Conservation (phyloP, 2,329 filamentous ascomycete genomes). For the Calonectria hawksworthii region DNA sequence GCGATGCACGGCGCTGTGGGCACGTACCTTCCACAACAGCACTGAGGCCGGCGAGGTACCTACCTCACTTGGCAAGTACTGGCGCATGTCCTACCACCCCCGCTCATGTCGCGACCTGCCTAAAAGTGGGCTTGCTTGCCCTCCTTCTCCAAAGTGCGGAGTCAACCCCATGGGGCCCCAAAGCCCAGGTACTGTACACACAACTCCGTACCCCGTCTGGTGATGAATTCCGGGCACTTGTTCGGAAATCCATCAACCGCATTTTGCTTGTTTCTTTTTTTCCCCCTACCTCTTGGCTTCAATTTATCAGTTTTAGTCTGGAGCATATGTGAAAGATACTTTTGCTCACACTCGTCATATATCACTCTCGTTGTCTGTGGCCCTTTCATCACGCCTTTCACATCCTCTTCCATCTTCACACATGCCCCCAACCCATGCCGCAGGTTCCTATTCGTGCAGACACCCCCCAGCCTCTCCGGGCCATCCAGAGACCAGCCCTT, state of each 20-base stretch:
- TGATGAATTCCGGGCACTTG: background rate
- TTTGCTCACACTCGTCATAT: background rate
- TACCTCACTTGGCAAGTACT: background rate
- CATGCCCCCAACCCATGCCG: background rate
- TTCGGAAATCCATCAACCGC: background rate
- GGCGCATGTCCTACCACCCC: conserved; percentile 17
- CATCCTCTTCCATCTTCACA: background rate
- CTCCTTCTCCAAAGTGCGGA: conserved; percentile 44
- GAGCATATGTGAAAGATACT: background rate
- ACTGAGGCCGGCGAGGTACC: background rate
- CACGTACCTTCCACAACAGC: conserved; percentile 1
- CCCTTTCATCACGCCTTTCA: background rate
- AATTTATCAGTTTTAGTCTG: background rate
- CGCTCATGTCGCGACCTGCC: conserved; percentile 25
- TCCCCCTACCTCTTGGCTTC: background rate
- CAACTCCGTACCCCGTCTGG: background rate
- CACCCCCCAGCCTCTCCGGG: conserved; percentile 29
- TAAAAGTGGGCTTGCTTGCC: conserved; percentile 15
- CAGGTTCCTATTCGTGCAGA: conserved; percentile 8
- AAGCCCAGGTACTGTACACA: conserved; percentile 4
- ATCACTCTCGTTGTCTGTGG: background rate
- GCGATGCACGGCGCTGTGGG: background rate
- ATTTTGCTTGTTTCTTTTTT: background rate
- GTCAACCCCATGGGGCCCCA: conserved; percentile 37
- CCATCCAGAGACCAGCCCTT: conserved; percentile 26